Evolutionary conservation across 805 yeast species (phyloP), one percentile per base, ranked within the genome.

Genomic region (Candida tibetensis): DNA sequence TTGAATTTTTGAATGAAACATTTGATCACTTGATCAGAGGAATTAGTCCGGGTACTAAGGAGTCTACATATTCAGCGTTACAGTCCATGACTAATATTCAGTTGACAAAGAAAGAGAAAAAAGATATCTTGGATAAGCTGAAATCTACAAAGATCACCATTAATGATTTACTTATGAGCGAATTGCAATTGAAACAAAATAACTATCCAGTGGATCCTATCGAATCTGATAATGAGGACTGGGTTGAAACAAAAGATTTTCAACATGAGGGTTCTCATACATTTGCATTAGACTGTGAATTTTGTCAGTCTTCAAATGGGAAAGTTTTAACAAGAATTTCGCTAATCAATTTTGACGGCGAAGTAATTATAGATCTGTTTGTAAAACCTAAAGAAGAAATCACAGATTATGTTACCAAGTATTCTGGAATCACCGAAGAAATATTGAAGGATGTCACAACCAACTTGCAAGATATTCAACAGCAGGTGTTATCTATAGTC

Each of bases 261-360:
- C 76, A 73, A 1, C 81, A 77, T 44, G 79, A 69, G 7, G 82
- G 81, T 0, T 73, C 84, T 0, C 79, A 71, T 40, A 77, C 84
- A 0, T 87, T 77, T 63, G 93, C 95, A 0, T 47, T 93, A 14
- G 99, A 91, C 62, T 93, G 99, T 68, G 99, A 91, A 62, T 93
- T 91, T 88, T 88, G 96, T 56, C 63, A 72, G 41, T 62, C 90
- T 0, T 74, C 66, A 0, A 45, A 52, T 1, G 89, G 88, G 0
- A 71, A 73, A 29, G 95, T 78, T 1, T 66, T 91, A 28, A 79
- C 98, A 0, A 70, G 97, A 37, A 77, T 86, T 0, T 85, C 96
- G 2, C 47, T 93, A 7, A 74, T 89, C 1, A 81, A 85, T 55
- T 78, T 75, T 48, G 71, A 78, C 35, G 75, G 73, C 13, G 71